These are phyloP conservation scores for Calonectria multiphialidica DNA, from an alignment of 2,329 filamentous ascomycete species.

Conservation along the genomic window DNA sequence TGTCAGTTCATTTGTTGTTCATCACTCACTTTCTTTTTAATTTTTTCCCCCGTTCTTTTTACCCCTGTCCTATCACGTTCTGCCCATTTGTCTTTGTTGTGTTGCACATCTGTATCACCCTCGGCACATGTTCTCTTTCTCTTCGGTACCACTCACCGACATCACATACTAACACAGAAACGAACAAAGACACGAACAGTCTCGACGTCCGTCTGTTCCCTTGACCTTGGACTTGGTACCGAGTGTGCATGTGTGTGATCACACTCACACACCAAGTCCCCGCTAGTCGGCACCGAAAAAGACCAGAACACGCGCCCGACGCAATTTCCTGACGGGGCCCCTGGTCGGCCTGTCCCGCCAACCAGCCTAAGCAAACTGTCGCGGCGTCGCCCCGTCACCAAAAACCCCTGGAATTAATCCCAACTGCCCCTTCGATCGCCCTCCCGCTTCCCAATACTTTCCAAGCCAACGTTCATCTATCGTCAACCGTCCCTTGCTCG, in stretches of 20 bases:
- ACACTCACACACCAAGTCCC: background rate
- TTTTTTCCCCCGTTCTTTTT: background rate
- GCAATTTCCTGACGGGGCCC: constrained; percentile 25
- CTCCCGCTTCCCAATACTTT: constrained; percentile 13
- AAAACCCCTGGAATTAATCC: constrained; percentile 42
- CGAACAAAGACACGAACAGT: background rate
- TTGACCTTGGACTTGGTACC: background rate
- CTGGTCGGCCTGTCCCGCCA: constrained; percentile 24
- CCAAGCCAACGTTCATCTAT: constrained; percentile 2
- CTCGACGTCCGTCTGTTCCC: background rate
- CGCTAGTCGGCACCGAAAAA: constrained; percentile 4
- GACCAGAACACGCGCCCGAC: constrained; percentile 12
- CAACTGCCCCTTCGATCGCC: constrained; percentile 40
- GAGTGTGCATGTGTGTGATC: background rate
- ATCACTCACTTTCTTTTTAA: background rate
- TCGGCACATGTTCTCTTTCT: background rate
- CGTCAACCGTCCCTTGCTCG: constrained; percentile 9
- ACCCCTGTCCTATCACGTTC: background rate
- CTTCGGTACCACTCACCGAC: background rate
- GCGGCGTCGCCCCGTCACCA: constrained; percentile 39
- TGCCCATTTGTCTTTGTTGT: background rate
- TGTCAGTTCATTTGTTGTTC: background rate
- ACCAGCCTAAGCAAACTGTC: constrained; percentile 27
- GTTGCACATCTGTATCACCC: background rate
- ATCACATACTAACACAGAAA: background rate